Evolutionary conservation across 1,284 basidiomycete species (phyloP), one percentile per base, ranked within the genome.

Genomic region (Rhodotorula sp.): DNA sequence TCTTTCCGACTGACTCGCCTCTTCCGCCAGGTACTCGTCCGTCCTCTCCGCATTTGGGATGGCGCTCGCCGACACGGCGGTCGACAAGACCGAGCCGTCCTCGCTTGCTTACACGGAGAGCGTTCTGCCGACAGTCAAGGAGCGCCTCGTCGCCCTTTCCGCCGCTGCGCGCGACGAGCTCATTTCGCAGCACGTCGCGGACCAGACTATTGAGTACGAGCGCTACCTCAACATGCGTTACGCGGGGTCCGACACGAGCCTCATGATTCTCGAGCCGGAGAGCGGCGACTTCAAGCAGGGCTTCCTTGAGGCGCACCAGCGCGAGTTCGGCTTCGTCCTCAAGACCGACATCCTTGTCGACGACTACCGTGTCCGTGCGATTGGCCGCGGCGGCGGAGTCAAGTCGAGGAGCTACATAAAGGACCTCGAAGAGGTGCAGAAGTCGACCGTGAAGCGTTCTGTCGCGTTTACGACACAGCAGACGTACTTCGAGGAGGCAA

Each of bases 261-360:
- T 72, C 54, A 72, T 72, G 70, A 54, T 64, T 50, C 66, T 66
- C 61, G 41, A 51, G 2, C 61, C 63, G 25, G 17, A 34, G 5
- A 46, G 41, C 9, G 62, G 60, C 22, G 63, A 72, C 50, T 72
- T 63, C 61, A 50, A 63, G 37, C 29, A 57, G 0, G 91, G 88
- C 9, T 98, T 97, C 84, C 88, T 81, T 6, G 70, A 77, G 9
- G 78, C 78, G 55, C 82, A 83, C 72, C 76, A 77, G 59, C 79
- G 80, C 44, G 81, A 82, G 55, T 98, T 97, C 79, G 95, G 95
- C 1, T 98, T 98, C 84, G 82, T 94, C 70, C 84, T 97, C 32
- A 91, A 91, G 58, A 69, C 80, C 77, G 84, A 83, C 32, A n/a
- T n/a, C n/a, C n/a, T n/a, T n/a, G n/a, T n/a, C n/a, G n/a, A n/a